Conservation (phyloP, 208 protist genomes). For the Entamoeba dispar region DNA sequence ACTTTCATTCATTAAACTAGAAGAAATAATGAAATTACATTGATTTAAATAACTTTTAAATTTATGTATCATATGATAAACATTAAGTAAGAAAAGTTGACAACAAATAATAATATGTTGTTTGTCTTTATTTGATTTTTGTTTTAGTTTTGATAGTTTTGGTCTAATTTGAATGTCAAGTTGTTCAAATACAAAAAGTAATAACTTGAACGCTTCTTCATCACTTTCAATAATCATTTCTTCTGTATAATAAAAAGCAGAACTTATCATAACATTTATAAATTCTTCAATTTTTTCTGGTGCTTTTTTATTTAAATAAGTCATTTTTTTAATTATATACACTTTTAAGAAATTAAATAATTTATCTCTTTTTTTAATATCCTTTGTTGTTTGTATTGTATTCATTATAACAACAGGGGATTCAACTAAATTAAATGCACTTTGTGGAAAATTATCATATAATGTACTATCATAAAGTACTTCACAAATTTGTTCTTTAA, state of each 20-base stretch:
- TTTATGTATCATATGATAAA: neutral
- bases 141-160: neutral
- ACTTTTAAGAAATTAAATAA: neutral
- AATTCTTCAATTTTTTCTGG: neutral
- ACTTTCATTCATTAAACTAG: neutral
- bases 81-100: neutral
- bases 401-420: neutral
- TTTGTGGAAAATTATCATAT: neutral
- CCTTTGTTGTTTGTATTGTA: neutral
- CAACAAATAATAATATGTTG: neutral
- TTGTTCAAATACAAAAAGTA: neutral
- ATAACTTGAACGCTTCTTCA: neutral
- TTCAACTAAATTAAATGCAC: neutral
- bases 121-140: neutral
- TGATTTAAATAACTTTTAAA: neutral
- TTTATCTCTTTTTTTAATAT: neutral
- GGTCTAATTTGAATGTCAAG: neutral
- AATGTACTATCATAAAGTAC: neutral
- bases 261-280: neutral
- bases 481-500: neutral
- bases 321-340: neutral
- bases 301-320: neutral
- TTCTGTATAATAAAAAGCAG: neutral
- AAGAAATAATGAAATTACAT: neutral
- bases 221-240: neutral